Evolutionary conservation across 169 alveolate species (phyloP).

Genomic region (Plasmodium fragile): DNA sequence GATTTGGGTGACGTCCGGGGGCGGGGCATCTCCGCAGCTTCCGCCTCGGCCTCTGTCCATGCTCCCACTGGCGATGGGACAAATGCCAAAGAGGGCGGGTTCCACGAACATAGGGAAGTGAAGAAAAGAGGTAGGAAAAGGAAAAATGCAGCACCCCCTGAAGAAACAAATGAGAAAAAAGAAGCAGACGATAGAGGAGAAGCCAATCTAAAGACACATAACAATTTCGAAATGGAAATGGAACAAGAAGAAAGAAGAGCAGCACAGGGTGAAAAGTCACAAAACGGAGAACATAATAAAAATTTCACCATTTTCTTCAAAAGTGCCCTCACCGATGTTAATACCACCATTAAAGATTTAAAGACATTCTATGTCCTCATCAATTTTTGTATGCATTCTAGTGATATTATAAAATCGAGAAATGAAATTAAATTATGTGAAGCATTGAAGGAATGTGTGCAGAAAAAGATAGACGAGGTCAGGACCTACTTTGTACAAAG

Average conservation of each 20-base stretch:
- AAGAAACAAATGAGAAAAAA: neutral
- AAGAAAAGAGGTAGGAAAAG: conserved; percentile 68
- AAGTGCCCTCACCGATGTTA: conserved; percentile 38
- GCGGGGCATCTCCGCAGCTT: neutral
- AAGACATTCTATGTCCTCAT: conserved; percentile 29
- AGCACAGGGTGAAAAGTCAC: neutral
- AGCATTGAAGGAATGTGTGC: conserved; percentile 29
- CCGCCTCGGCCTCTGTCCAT: neutral
- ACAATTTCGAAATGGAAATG: conserved; percentile 3
- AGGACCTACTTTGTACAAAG: conserved; percentile 38
- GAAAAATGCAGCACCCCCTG: neutral
- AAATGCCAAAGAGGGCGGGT: neutral
- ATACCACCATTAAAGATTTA: conserved; percentile 40
- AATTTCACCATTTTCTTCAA: conserved; percentile 22
- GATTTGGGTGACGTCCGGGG: conserved; percentile 7
- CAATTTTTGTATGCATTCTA: conserved; percentile 65
- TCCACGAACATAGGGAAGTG: conserved; percentile 14
- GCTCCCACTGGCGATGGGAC: neutral
- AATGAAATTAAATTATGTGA: conserved; percentile 50
- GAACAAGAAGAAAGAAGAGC: conserved; percentile 4
- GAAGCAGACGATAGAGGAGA: neutral
- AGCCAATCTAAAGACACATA: neutral
- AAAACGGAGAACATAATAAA: neutral
- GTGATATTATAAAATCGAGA: conserved; percentile 47
- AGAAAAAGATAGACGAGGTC: conserved; percentile 40